These are phyloP conservation scores for Diaporthe sp. DNA, from an alignment of 2,329 filamentous ascomycete species.

Conservation along the genomic window DNA sequence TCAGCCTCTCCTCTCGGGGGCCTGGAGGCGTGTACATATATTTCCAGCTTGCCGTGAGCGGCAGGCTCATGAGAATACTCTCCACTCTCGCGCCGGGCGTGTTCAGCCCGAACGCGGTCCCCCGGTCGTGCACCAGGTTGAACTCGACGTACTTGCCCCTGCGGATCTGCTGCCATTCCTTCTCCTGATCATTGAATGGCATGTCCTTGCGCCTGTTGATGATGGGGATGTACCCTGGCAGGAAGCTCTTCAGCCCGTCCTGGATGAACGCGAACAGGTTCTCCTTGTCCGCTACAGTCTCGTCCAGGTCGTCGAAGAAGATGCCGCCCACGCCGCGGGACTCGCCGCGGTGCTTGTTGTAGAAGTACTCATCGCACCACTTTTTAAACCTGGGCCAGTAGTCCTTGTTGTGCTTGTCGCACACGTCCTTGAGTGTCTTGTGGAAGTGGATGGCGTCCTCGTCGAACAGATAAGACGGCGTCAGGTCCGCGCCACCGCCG, in stretches of 20 bases:
- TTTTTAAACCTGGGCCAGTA: constrained; percentile 97
- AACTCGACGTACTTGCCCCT: constrained; percentile 98
- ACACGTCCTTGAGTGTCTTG: constrained; percentile 89
- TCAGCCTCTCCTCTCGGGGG: constrained; percentile 80
- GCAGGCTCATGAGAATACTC: constrained; percentile 97
- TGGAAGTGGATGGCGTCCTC: constrained; percentile 99
- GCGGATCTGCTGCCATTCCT: constrained; percentile 95
- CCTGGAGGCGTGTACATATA: constrained; percentile 92
- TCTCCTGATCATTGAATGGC: constrained; percentile 86
- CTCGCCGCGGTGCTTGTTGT: constrained; percentile 90
- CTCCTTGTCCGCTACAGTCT: constrained; percentile 85
- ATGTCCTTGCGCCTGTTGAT: constrained; percentile 90
- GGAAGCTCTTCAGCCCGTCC: constrained; percentile 85
- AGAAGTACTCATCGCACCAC: constrained; percentile 99
- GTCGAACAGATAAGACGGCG: constrained; percentile 93
- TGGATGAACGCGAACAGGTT: constrained; percentile 91
- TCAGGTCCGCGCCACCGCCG: constrained; percentile 93
- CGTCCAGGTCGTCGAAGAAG: constrained; percentile 98
- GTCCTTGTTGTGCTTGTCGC: constrained; percentile 89
- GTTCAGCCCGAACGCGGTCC: constrained; percentile 92
- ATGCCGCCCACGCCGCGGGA: constrained; percentile 91
- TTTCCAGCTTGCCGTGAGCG: constrained; percentile 90
- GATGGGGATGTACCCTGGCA: constrained; percentile 92
- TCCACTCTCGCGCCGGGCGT: constrained; percentile 92
- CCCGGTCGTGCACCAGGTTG: constrained; percentile 96